Conservation (phyloP, 257 asterid genomes). For the Apocynum venetum region DNA sequence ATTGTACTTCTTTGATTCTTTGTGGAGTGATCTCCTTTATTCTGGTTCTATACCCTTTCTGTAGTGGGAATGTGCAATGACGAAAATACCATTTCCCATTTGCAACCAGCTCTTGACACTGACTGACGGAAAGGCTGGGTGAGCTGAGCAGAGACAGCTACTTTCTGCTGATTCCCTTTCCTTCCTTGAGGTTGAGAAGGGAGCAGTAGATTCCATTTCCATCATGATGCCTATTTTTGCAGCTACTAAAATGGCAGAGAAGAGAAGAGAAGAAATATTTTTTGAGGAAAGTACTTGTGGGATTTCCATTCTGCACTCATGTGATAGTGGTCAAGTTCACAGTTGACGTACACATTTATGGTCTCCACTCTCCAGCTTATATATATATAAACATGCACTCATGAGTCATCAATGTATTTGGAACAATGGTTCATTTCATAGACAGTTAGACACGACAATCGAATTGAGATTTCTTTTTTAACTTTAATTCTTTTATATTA, state of each 20-base stretch:
- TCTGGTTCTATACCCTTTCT: constrained; percentile 29
- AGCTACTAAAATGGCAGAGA: background rate
- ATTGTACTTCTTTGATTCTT: no score
- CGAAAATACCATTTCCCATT: constrained; percentile 10
- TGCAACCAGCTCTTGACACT: background rate
- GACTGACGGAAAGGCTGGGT: background rate
- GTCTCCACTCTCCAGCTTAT: no score
- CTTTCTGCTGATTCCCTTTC: no score
- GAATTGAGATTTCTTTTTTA: no score
- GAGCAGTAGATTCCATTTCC: constrained; percentile 32
- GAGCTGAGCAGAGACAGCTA: background rate
- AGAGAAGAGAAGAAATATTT: background rate
- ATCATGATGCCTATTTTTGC: constrained; percentile 16
- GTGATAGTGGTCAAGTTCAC: no score
- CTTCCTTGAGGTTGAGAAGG: background rate
- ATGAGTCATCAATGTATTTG: no score
- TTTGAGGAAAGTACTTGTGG: background rate
- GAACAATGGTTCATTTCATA: no score
- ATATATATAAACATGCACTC: no score
- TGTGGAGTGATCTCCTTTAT: background rate
- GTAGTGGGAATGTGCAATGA: constrained; percentile 21
- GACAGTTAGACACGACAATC: no score
- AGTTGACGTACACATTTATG: no score
- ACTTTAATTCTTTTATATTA: no score
- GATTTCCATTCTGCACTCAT: background rate